Conservation (phyloP, 129 eudicot genomes). For the Saposhnikovia divaricata region DNA sequence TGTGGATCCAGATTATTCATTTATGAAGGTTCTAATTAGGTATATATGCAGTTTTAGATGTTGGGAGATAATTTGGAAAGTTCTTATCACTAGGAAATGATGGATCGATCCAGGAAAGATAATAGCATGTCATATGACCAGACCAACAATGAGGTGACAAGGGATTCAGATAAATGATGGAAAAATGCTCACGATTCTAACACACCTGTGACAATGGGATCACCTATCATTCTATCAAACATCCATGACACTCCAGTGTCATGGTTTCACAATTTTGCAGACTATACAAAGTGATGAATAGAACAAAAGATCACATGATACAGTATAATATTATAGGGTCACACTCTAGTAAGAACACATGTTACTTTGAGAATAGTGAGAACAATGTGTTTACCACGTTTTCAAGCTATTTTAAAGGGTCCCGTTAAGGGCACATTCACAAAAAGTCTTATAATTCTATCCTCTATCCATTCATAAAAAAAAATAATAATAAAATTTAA, state of each 20-base stretch:
- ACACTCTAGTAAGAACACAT: too few relatives aligned
- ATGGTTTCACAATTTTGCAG: background rate
- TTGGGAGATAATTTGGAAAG: background rate
- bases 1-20: too few relatives aligned
- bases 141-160: conserved; percentile 9
- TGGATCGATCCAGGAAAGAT: background rate
- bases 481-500: too few relatives aligned
- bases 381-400: too few relatives aligned
- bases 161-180: background rate
- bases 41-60: background rate
- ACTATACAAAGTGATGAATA: background rate
- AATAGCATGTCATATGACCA: background rate
- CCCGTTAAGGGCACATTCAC: too few relatives aligned
- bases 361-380: too few relatives aligned
- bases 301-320: background rate
- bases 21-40: too few relatives aligned
- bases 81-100: background rate
- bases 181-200: background rate
- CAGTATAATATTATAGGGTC: too few relatives aligned
- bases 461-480: too few relatives aligned
- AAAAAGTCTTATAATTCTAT: too few relatives aligned
- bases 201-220: background rate
- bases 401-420: too few relatives aligned
- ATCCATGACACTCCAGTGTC: background rate
- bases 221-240: background rate